phyloP scores from a whole-genome alignment of 257 asterid species.

The Paraleonurus japonicus region DNA sequence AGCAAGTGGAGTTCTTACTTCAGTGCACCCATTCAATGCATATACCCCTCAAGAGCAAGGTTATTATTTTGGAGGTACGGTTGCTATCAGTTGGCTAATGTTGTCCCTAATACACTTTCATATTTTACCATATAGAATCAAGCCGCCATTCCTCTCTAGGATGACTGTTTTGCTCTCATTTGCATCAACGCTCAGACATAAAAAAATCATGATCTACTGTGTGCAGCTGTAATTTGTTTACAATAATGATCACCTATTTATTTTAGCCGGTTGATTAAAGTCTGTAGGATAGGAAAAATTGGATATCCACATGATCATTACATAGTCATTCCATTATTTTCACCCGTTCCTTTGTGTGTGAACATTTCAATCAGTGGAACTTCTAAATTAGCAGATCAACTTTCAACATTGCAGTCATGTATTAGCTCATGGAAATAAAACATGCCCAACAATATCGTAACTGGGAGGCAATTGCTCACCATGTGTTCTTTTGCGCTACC shows the following conservation, averaged over 20 bases:
- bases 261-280: not conserved
- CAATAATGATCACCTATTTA: not conserved
- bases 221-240: not conserved
- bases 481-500: not conserved
- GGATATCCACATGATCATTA: not conserved
- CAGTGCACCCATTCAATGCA: slow-evolving; percentile 51
- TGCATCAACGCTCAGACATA: slow-evolving; percentile 4
- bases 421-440: not conserved
- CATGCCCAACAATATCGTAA: not conserved
- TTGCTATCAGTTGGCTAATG: slow-evolving; percentile 20
- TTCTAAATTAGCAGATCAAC: slow-evolving; percentile 20
- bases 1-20: slow-evolving; percentile 51
- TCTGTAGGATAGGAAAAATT: not conserved
- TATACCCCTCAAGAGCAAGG: slow-evolving; percentile 70
- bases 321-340: not conserved
- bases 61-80: slow-evolving; percentile 81
- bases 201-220: not conserved
- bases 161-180: not conserved
- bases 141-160: not conserved
- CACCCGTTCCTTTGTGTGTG: slow-evolving; percentile 11
- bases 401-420: slow-evolving; percentile 6
- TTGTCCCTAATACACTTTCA: not conserved
- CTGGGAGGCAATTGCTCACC: not conserved
- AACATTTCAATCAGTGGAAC: not conserved
- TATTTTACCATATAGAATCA: not conserved